These are phyloP conservation scores for Musa balbisiana DNA, from an alignment of 202 grass and related monocot species.

Conservation along the genomic window DNA sequence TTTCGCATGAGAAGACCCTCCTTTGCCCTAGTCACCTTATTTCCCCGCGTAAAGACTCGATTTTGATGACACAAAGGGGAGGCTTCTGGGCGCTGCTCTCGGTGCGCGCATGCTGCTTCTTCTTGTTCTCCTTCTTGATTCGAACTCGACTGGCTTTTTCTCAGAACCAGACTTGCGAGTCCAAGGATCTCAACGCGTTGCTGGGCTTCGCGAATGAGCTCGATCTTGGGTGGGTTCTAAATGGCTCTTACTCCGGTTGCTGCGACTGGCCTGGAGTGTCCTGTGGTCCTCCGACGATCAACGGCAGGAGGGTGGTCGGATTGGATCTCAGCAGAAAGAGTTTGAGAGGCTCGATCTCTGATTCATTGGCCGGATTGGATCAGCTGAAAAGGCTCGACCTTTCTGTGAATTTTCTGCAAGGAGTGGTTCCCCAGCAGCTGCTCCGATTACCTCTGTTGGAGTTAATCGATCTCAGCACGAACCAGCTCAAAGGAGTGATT, in stretches of 20 bases:
- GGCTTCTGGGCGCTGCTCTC: neutral
- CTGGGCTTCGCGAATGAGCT: neutral
- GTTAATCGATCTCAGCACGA: conserved; percentile 6
- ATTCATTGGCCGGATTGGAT: conserved; percentile 8
- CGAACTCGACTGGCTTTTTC: neutral
- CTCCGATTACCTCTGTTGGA: conserved; percentile 3
- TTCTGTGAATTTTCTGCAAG: neutral
- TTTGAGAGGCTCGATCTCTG: neutral
- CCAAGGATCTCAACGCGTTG: neutral
- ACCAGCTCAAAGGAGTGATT: conserved; percentile 2
- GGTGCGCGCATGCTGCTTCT: neutral
- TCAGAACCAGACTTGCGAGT: conserved; percentile 16
- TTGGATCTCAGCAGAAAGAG: neutral
- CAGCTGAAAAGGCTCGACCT: conserved; percentile 6
- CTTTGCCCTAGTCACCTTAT: too few species aligned
- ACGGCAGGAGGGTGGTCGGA: neutral
- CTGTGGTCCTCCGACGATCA: neutral
- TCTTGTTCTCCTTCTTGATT: neutral
- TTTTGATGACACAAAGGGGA: too few species aligned
- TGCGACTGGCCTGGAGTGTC: neutral
- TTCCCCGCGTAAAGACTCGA: too few species aligned
- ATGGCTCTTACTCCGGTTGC: conserved; percentile 4
- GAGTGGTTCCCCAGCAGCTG: neutral
- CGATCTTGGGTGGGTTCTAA: neutral
- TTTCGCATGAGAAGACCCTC: neutral